phyloP scores from a whole-genome alignment of 2,329 filamentous ascomycete genomes.

The Aphanocladium album region DNA sequence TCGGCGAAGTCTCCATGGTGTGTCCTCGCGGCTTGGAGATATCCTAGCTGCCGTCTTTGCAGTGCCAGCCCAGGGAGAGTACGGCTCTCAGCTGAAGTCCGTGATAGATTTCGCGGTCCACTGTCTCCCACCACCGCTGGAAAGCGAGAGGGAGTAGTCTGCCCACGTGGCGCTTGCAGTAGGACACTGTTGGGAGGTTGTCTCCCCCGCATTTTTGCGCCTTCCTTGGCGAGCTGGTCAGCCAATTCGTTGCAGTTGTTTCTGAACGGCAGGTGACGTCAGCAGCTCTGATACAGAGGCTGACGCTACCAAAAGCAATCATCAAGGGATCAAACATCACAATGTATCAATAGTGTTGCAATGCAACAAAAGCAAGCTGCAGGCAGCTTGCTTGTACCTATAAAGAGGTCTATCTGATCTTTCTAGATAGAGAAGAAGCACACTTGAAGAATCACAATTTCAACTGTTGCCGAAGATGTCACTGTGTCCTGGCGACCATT shows the following conservation, averaged over 20 bases:
- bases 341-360: neutral
- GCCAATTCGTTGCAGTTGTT: neutral
- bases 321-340: slow-evolving; percentile 4
- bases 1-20: slow-evolving; percentile 13
- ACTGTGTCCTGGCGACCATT: too few relatives aligned
- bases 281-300: slow-evolving; percentile 6
- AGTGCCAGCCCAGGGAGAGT: neutral
- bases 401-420: slow-evolving; percentile 4
- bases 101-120: neutral
- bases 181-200: neutral
- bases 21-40: slow-evolving; percentile 3
- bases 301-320: slow-evolving; percentile 6
- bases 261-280: slow-evolving; percentile 5
- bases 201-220: neutral
- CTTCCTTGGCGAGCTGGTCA: neutral
- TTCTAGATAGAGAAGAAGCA: slow-evolving; percentile 6
- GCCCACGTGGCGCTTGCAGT: slow-evolving; percentile 2
- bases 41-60: neutral
- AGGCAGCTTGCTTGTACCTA: neutral
- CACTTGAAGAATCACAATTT: slow-evolving; percentile 6
- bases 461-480: neutral
- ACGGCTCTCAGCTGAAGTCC: neutral
- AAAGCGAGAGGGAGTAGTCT: neutral
- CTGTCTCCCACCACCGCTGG: neutral
- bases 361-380: neutral